A percentile compares a stretch with the other conserved stretches of the same genome.
Evolutionary conservation across 2,329 filamentous ascomycete species (phyloP).

Genomic region (Myriosclerotinia curreyana): DNA sequence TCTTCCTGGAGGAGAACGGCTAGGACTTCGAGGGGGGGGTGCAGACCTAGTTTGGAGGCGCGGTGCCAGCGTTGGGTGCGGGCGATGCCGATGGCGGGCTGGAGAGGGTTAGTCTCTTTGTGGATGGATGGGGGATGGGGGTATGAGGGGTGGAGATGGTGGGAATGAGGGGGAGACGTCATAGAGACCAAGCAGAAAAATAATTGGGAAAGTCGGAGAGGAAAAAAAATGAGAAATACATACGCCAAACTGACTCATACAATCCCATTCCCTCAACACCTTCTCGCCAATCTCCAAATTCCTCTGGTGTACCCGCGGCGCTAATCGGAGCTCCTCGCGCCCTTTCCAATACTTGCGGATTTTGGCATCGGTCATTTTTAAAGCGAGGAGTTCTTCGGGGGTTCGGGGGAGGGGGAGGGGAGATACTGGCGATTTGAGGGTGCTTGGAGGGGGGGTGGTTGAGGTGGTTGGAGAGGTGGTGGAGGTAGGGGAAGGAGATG

Average conservation of each 20-base stretch:
- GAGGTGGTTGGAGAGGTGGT: slow-evolving; percentile 22
- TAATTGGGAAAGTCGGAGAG: too few species aligned
- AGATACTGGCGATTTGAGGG: neutral
- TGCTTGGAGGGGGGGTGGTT: slow-evolving; percentile 18
- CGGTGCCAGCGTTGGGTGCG: slow-evolving; percentile 84
- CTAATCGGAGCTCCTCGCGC: slow-evolving; percentile 66
- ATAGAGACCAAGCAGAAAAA: too few species aligned
- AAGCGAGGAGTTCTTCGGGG: slow-evolving; percentile 53
- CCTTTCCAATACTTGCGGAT: slow-evolving; percentile 74
- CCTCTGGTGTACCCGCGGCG: slow-evolving; percentile 74
- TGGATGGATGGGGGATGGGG: neutral
- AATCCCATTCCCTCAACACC: slow-evolving; percentile 86
- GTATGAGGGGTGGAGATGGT: neutral
- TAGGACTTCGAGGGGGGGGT: slow-evolving; percentile 85
- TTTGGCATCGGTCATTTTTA: slow-evolving; percentile 64
- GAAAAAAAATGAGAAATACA: slow-evolving; percentile 43
- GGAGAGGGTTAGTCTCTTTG: slow-evolving; percentile 7
- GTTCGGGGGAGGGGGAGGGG: slow-evolving; percentile 31
- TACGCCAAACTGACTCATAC: slow-evolving; percentile 88
- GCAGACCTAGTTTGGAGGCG: slow-evolving; percentile 76
- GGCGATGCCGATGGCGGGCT: slow-evolving; percentile 86
- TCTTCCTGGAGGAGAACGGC: slow-evolving; percentile 77
- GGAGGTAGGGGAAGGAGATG: slow-evolving; percentile 25
- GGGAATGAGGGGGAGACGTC: neutral
- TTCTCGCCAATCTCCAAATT: slow-evolving; percentile 73